phyloP scores from a whole-genome alignment of 1,284 basidiomycete species.

The Somion occarium region DNA sequence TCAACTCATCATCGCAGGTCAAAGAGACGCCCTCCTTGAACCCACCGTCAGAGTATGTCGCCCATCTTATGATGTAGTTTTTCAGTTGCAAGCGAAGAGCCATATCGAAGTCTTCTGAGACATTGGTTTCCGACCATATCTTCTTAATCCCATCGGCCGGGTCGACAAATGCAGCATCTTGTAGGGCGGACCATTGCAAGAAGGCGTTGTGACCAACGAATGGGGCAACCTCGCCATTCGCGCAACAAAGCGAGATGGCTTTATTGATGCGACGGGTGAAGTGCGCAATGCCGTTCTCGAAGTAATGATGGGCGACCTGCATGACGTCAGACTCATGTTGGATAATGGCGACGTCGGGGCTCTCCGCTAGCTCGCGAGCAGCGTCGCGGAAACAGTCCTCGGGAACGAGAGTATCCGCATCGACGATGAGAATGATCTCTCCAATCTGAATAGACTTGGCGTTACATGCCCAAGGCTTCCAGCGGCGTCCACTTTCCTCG shows the following conservation, averaged over 20 bases:
- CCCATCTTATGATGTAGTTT: constrained; percentile 79
- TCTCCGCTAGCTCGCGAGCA: constrained; percentile 72
- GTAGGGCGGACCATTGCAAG: constrained; percentile 79
- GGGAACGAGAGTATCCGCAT: constrained; percentile 84
- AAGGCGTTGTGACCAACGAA: constrained; percentile 91
- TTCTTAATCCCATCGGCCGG: constrained; percentile 59
- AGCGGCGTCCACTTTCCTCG: constrained; percentile 47
- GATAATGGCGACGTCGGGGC: constrained; percentile 78
- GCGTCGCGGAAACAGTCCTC: constrained; percentile 86
- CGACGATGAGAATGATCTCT: constrained; percentile 66
- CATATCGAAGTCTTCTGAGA: constrained; percentile 82
- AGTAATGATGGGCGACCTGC: constrained; percentile 84
- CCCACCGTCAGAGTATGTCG: constrained; percentile 73
- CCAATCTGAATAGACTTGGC: constrained; percentile 55
- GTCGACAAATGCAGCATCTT: constrained; percentile 75
- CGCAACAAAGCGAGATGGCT: constrained; percentile 71
- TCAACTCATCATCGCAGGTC: constrained; percentile 75
- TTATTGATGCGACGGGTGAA: constrained; percentile 80
- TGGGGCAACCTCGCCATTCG: constrained; percentile 78
- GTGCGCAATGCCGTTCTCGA: constrained; percentile 81
- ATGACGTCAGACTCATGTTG: constrained; percentile 87
- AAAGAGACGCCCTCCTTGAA: constrained; percentile 90
- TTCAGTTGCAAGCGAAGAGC: constrained; percentile 58
- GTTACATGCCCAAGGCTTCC: constrained; percentile 64
- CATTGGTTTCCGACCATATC: constrained; percentile 82